These are phyloP conservation scores for Fusarium kyushuense DNA, from an alignment of 2,329 filamentous ascomycete species.

Conservation along the genomic window DNA sequence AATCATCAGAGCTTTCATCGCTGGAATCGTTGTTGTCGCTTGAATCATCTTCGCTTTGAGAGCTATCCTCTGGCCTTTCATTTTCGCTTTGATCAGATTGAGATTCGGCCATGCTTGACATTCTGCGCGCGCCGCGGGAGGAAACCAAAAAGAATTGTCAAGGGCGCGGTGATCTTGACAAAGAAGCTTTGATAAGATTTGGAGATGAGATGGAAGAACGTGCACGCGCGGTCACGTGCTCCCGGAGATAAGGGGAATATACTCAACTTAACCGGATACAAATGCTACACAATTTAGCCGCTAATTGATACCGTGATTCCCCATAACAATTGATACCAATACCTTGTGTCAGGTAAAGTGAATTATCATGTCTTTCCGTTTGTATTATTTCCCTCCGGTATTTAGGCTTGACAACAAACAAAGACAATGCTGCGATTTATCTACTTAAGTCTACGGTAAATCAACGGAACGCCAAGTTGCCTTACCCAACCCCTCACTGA, in stretches of 20 bases:
- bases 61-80: neutral
- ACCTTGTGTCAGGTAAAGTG: no score
- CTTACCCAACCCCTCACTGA: no score
- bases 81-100: constrained; percentile 12
- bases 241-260: neutral
- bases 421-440: no score
- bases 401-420: no score
- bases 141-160: neutral
- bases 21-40: constrained; percentile 24
- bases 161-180: neutral
- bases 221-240: neutral
- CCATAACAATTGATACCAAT: no score
- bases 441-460: no score
- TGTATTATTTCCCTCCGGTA: no score
- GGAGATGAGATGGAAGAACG: neutral
- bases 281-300: no score
- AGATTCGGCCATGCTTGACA: constrained; percentile 26
- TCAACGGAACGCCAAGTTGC: no score
- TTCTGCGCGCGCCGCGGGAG: neutral
- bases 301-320: no score
- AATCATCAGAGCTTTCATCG: constrained; percentile 36
- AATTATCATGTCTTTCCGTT: no score
- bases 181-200: neutral
- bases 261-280: no score
- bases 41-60: neutral